Evolutionary conservation across 371 early-diverging fungal species (phyloP).

Genomic region (Rhizopus arrhizus): DNA sequence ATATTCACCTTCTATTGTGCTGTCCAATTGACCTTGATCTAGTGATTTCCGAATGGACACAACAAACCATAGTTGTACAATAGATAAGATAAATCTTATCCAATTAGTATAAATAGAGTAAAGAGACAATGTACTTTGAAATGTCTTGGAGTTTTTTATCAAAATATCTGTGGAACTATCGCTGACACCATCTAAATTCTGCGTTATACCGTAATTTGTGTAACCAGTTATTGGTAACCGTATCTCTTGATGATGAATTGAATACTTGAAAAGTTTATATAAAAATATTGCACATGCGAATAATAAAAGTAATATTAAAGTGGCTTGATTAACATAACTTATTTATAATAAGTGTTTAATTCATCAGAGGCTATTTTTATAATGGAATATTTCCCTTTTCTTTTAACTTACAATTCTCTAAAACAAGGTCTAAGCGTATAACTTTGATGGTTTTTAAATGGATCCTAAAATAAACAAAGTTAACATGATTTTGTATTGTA

Average conservation of each 20-base stretch:
- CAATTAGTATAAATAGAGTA: constrained; percentile 2
- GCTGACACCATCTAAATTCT: neutral
- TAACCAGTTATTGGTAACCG: neutral
- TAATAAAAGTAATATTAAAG: no score
- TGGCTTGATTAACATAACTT: no score
- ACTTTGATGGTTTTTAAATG: no score
- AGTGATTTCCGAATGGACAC: neutral
- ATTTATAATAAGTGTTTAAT: no score
- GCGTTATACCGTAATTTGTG: neutral
- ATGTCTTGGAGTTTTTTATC: no score
- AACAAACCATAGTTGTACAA: constrained; percentile 9
- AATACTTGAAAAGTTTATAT: neutral
- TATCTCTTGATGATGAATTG: no score
- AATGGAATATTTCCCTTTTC: neutral
- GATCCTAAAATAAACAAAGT: no score
- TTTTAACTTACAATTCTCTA: constrained; percentile 5
- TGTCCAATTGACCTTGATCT: neutral
- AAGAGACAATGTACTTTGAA: neutral
- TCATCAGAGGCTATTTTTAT: neutral
- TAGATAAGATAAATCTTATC: constrained; percentile 11
- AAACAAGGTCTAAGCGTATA: no score
- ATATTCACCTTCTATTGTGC: no score
- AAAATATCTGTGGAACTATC: neutral
- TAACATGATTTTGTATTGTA: no score
- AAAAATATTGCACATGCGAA: no score